Conservation (phyloP, 805 yeast genomes). For the Ogataea angusta region DNA sequence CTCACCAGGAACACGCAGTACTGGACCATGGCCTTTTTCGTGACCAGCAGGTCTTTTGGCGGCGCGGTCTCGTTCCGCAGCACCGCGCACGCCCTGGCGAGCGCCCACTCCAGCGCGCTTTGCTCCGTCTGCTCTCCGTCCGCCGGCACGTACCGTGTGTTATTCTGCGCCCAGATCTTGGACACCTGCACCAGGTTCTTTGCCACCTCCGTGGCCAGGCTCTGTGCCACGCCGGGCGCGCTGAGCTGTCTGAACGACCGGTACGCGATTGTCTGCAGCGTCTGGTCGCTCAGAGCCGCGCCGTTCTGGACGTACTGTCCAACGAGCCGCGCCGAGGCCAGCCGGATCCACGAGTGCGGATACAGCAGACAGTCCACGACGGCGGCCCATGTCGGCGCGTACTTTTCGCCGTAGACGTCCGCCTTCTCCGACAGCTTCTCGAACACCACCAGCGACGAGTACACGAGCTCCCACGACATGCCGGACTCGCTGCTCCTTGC, state of each 20-base stretch:
- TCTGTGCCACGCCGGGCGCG: constrained; percentile 70
- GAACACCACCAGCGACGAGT: constrained; percentile 53
- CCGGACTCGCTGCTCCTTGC: constrained; percentile 36
- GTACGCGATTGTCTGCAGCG: constrained; percentile 62
- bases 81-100: constrained; percentile 57
- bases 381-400: constrained; percentile 48
- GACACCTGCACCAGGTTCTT: constrained; percentile 63
- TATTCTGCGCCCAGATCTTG: constrained; percentile 54
- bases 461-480: constrained; percentile 75
- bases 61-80: constrained; percentile 62
- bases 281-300: constrained; percentile 34
- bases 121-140: constrained; percentile 26
- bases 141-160: constrained; percentile 35
- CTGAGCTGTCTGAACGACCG: constrained; percentile 73
- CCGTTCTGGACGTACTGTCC: constrained; percentile 45
- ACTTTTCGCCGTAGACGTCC: constrained; percentile 39
- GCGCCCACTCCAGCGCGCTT: constrained; percentile 55
- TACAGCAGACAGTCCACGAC: constrained; percentile 59
- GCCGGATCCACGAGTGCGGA: constrained; percentile 92
- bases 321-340: constrained; percentile 57
- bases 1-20: constrained; percentile 62
- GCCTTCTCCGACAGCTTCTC: constrained; percentile 20
- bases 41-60: constrained; percentile 47
- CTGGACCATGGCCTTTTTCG: constrained; percentile 70
- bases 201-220: constrained; percentile 59